Evolutionary conservation across 1,284 basidiomycete genomes (phyloP), one percentile per base, ranked within the genome.

Genomic region (Lentinus polychrous): DNA sequence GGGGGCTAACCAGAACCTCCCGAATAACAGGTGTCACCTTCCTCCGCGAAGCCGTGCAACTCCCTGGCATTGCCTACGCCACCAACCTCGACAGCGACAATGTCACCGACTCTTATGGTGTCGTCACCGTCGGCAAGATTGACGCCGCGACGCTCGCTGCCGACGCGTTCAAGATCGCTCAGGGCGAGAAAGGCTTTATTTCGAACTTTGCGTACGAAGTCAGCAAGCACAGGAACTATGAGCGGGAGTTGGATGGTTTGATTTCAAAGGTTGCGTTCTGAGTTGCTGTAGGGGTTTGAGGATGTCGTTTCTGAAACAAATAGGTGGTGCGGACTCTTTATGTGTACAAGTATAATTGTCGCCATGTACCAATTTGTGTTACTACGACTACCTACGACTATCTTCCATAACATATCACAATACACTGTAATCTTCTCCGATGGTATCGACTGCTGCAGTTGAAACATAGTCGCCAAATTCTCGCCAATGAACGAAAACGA

Each of bases 171-270:
- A 67, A 67, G 39, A 72, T 83, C 44, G 68, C 61, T 12, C 65
- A 61, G 33, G 70, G 66, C 0, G 64, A 74, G 11, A 73, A 72
- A 53, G 78, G 73, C 8, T 83, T 85, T 50, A 61, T 73, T n/a
- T 67, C 73, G 22, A 77, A 73, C 55, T 83, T 86, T 52, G 75
- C 75, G 0, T 75, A 70, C 51, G 78, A 79, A 53, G 67, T 86
- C 48, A 83, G 80, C 64, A 71, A 78, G 63, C 83, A 86, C 52
- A 67, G 79, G 38, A 79, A 77, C 57, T 86, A 69, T 55, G 68
- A 78, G 43, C 73, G 82, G 3, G 84, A 86, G 63, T 40, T 69
- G 52, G 73, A 80, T 33, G 81, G 80, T 3, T 63, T 86, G 51
- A 71, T 69, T 0, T 58, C 59, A 34, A 69, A 67, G 58, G 72